Percentiles rank a stretch among this genome's conserved stretches.
Conservation (phyloP, 805 yeast genomes). For the Metschnikowia noctiluminum region DNA sequence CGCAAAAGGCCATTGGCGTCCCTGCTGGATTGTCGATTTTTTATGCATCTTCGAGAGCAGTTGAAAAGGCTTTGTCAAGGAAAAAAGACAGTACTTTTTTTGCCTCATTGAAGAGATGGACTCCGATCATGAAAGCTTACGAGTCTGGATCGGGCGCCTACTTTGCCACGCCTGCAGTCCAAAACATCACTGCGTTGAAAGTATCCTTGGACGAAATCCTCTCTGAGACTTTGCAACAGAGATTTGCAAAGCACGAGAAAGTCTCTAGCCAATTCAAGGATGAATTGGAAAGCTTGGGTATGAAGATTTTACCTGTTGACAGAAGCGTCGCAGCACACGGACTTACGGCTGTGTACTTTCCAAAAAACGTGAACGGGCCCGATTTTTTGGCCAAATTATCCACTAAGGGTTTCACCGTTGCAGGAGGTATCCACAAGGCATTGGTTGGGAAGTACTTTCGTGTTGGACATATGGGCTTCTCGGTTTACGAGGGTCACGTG, state of each 20-base stretch:
- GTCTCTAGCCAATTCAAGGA: slow-evolving; percentile 66
- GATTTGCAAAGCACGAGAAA: slow-evolving; percentile 61
- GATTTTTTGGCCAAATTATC: slow-evolving; percentile 58
- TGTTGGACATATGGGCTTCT: slow-evolving; percentile 94
- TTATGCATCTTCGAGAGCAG: slow-evolving; percentile 71
- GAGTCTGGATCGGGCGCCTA: slow-evolving; percentile 78
- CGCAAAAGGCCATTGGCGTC: slow-evolving; percentile 93
- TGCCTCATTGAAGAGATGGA: slow-evolving; percentile 78
- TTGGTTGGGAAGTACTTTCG: slow-evolving; percentile 82
- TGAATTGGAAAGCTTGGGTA: slow-evolving; percentile 53
- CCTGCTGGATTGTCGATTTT: slow-evolving; percentile 89
- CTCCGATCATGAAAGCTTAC: slow-evolving; percentile 82
- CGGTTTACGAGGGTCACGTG: slow-evolving; percentile 46
- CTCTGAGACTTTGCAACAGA: slow-evolving; percentile 42
- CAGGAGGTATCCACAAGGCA: slow-evolving; percentile 86
- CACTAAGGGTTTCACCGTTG: slow-evolving; percentile 68
- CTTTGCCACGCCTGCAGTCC: slow-evolving; percentile 97
- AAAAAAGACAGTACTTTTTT: slow-evolving; percentile 52
- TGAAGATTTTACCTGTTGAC: slow-evolving; percentile 63
- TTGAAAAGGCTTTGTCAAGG: slow-evolving; percentile 53
- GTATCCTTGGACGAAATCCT: slow-evolving; percentile 73
- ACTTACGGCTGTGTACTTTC: slow-evolving; percentile 79
- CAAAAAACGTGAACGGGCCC: slow-evolving; percentile 68
- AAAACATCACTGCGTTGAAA: slow-evolving; percentile 75
- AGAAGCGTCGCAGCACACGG: slow-evolving; percentile 77